Evolutionary conservation across 2,329 filamentous ascomycete genomes (phyloP).

Genomic region (Pseudogymnoascus sp.): DNA sequence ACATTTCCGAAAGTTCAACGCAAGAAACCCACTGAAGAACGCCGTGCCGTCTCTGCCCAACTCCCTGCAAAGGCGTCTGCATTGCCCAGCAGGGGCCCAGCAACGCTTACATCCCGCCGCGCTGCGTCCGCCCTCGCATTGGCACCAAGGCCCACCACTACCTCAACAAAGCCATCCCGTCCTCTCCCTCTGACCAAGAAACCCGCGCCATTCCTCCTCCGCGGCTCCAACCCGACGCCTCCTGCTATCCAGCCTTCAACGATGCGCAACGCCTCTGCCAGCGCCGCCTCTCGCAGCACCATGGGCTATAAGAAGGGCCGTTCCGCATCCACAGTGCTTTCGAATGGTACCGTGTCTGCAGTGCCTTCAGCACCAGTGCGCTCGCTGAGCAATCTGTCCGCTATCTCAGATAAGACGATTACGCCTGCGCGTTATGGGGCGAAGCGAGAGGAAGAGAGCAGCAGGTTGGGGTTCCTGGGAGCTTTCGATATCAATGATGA

Average conservation of each 20-base stretch:
- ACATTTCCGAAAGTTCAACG: slow-evolving; percentile 32
- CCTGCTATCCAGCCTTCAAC: slow-evolving; percentile 40
- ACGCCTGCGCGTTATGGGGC: slow-evolving; percentile 37
- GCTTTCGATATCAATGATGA: slow-evolving; percentile 50
- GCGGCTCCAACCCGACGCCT: slow-evolving; percentile 30
- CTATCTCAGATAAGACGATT: slow-evolving; percentile 29
- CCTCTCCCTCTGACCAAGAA: slow-evolving; percentile 28
- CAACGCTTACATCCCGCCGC: slow-evolving; percentile 48
- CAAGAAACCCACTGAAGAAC: slow-evolving; percentile 18
- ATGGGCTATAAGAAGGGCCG: slow-evolving; percentile 81
- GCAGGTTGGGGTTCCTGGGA: slow-evolving; percentile 48
- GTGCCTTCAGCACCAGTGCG: neutral
- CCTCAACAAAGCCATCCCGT: slow-evolving; percentile 30
- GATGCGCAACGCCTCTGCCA: slow-evolving; percentile 54
- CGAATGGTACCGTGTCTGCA: slow-evolving; percentile 15
- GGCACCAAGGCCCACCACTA: slow-evolving; percentile 24
- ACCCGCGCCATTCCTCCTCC: slow-evolving; percentile 26
- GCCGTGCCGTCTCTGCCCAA: neutral
- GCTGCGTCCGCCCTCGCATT: slow-evolving; percentile 50
- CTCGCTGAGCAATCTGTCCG: slow-evolving; percentile 8
- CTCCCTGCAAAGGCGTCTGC: slow-evolving; percentile 21
- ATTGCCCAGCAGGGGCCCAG: slow-evolving; percentile 33
- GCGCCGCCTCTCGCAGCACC: slow-evolving; percentile 69
- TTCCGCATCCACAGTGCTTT: slow-evolving; percentile 39
- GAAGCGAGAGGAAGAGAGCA: slow-evolving; percentile 32